Evolutionary conservation across 148 eudicot species (phyloP), one percentile per base, ranked within the genome.

Genomic region (Chenopodium quinoa): DNA sequence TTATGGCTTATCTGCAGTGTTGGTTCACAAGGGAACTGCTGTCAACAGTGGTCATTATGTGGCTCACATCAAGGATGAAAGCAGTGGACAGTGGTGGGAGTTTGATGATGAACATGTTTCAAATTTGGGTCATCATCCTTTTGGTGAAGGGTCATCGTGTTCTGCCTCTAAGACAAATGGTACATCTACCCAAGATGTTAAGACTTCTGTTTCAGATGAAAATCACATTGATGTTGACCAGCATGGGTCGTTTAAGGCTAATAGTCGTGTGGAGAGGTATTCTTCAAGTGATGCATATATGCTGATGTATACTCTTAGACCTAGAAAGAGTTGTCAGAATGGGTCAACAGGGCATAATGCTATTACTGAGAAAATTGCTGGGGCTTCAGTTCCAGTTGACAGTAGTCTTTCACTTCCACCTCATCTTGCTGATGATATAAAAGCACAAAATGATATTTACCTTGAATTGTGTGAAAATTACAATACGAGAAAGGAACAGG

Each of bases 281-380:
- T 90, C 98, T 40, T 96, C 99, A n/a, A 86, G 81, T 81, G 99
- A 96, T 88, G 99, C 98, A 83, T 96, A 96, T 89, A 96, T 96
- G 99, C 89, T 96, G 82, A 96, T 94, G 98, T 96, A 96, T 84
- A 87, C 88, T 73, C 90, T 78, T 75, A 90, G 91, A 82, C 73
- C 77, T 81, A 83, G 86, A 79, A 91, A 85, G 84, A 79, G 63
- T 80, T 80, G 66, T 80, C 86, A 82, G 78, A 88, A 79, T 69
- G 82, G 84, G 47, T 56, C 76, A 56, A 65, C 48, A 34, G 82
- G 75, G 34, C 82, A 81, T 82, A 62, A 85, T 83, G 86, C 75
- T 50, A 72, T 73, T 50, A 69, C 65, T 70, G 82, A 75, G 86
- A 84, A 83, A 82, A 85, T 80, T 70, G 77, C 74, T 52, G 83